A percentile compares a stretch with the other conserved stretches of the same genome.
phyloP scores from a whole-genome alignment of 768 basidiomycete species.

The Boletus pseudopeckii region DNA sequence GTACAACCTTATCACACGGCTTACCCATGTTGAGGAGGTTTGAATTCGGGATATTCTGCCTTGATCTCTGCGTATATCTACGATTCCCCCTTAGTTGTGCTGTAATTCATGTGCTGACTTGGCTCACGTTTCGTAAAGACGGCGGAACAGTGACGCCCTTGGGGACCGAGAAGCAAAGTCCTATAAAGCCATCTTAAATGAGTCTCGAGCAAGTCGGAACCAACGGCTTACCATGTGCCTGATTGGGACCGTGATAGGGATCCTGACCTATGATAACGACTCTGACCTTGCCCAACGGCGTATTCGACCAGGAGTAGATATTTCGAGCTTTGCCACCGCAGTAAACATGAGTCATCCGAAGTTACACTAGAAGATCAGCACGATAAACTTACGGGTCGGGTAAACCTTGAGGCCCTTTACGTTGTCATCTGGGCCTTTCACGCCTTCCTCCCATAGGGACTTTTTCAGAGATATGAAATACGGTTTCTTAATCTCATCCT shows the following conservation, averaged over 20 bases:
- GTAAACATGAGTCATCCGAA: constrained; percentile 3
- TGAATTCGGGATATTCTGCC: constrained; percentile 77
- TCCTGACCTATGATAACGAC: constrained; percentile 91
- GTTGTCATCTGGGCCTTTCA: constrained; percentile 48
- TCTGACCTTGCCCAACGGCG: constrained; percentile 78
- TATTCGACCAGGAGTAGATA: constrained; percentile 90
- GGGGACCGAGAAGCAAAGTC: constrained; percentile 89
- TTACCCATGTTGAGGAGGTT: constrained; percentile 79
- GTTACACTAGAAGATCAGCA: constrained; percentile 26
- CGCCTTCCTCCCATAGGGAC: constrained; percentile 66
- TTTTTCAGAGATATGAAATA: constrained; percentile 74
- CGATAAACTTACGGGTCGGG: constrained; percentile 56
- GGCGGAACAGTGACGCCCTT: constrained; percentile 72
- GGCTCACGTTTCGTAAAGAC: constrained; percentile 73
- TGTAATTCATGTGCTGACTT: constrained; percentile 1
- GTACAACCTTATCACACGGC: constrained; percentile 28
- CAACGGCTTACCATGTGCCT: constrained; percentile 71
- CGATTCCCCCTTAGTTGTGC: constrained; percentile 13
- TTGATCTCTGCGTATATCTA: constrained; percentile 89
- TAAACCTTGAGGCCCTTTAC: constrained; percentile 57
- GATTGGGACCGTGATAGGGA: constrained; percentile 76
- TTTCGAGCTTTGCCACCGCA: constrained; percentile 55
- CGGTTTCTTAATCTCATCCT: constrained; percentile 70
- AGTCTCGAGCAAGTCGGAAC: constrained; percentile 1
- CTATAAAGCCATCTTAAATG: constrained; percentile 35